Base-by-base conservation (phyloP, 2,329 filamentous ascomycete species). In the Ophiostoma piceae region DNA sequence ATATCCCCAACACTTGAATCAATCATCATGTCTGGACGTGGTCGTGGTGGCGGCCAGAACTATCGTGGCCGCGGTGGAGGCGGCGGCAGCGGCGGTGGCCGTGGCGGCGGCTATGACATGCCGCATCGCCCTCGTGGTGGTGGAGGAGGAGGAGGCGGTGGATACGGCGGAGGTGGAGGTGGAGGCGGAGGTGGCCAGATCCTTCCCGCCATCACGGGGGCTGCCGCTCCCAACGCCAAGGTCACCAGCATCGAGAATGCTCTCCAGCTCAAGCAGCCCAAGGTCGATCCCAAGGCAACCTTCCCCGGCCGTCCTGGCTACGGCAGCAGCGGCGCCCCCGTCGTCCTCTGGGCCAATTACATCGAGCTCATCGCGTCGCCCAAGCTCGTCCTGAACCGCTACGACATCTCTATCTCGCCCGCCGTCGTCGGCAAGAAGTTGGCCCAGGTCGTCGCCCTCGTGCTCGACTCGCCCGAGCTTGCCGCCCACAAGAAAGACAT, bases 301-400 rank as follows among this genome's bases (percentile, higher is more conserved):
- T 66, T 69, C 2, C 71, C 71, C 1, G 11, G 6, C 16, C 75
- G 75, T 5, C 75, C 75, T 1, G 71, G 67, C 4, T 76, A 74
- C 68, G 75, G 74, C 39, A 74, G 71, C 1, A 65, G 70, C 29
- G 73, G 74, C n/a, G 16, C 12, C 0, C 2, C 32, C 8, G 72
- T 76, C 11, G 69, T 43, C 0, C 72, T 76, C n/a, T 76, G 73
- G 71, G 73, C 74, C 67, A 76, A 76, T 71, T 76, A 76, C 47
- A 69, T 75, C 35, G 68, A 74, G 67, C 54, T 76, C 11, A 32
- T 71, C 0, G 66, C 73, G 3, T 26, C 69, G 1, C 39, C 70
- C 3, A 35, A 73, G 41, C 68, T 76, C 0, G 71, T 73, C 0
- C 65, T 76, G 9, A 72, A 75, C 66, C 72, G 71, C 2, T 76